Percentiles rank a stretch among this genome's conserved stretches.
Evolutionary conservation across 495 filamentous ascomycete genomes (phyloP).

Genomic region (Immersiella caudata): DNA sequence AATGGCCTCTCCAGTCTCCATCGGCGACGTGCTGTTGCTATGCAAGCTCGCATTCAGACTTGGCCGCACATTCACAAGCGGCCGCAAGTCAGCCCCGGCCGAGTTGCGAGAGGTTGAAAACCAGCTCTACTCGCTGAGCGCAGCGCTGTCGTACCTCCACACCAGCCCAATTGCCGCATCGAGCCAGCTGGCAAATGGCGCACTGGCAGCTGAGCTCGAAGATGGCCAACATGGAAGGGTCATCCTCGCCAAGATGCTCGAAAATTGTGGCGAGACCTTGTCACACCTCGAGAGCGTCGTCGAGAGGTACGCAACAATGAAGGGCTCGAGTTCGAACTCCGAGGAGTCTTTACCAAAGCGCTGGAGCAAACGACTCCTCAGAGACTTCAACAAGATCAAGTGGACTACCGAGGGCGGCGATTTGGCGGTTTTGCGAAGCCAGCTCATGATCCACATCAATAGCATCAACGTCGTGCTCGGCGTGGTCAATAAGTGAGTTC

Average conservation of each 20-base stretch:
- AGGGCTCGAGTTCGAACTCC: not conserved
- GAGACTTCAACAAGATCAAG: slow-evolving; percentile 26
- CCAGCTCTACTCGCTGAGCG: slow-evolving; percentile 26
- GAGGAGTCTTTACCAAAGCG: slow-evolving; percentile 6
- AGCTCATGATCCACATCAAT: slow-evolving; percentile 26
- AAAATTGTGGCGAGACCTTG: slow-evolving; percentile 21
- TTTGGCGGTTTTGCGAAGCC: slow-evolving; percentile 22
- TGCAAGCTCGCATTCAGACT: slow-evolving; percentile 24
- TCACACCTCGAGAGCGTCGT: slow-evolving; percentile 27
- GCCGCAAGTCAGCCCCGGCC: slow-evolving; percentile 22
- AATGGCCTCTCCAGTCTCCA: slow-evolving; percentile 28
- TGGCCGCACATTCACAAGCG: slow-evolving; percentile 23
- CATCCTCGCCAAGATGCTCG: slow-evolving; percentile 13
- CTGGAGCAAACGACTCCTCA: slow-evolving; percentile 20
- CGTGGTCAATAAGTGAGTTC: slow-evolving; percentile 22
- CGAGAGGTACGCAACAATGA: slow-evolving; percentile 6
- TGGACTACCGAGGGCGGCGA: slow-evolving; percentile 28
- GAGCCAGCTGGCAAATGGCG: not conserved
- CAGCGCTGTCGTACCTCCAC: slow-evolving; percentile 18
- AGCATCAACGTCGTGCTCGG: slow-evolving; percentile 24
- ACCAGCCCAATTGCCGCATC: not conserved
- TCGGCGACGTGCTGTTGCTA: slow-evolving; percentile 26
- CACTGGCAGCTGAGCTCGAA: not conserved
- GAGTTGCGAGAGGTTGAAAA: slow-evolving; percentile 30
- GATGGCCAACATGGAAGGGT: not conserved